These are phyloP conservation scores for Trichoderma semiorbis DNA, from an alignment of 2,329 filamentous ascomycete species.

Conservation along the genomic window DNA sequence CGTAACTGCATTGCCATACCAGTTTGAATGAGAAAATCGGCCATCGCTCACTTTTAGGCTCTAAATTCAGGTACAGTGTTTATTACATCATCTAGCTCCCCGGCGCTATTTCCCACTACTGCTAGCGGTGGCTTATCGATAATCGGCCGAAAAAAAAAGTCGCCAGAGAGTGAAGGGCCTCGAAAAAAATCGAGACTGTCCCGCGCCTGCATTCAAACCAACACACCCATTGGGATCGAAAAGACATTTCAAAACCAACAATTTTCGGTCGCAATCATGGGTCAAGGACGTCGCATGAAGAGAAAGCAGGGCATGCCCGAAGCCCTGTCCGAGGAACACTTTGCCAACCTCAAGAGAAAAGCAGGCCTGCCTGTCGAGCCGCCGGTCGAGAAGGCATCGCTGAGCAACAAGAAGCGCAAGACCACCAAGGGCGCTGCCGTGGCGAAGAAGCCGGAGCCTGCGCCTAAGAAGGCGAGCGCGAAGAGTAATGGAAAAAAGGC, in stretches of 20 bases:
- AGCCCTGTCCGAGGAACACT: slow-evolving; percentile 74
- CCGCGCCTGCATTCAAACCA: background rate
- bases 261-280: slow-evolving; percentile 58
- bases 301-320: slow-evolving; percentile 90
- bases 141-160: slow-evolving; percentile 22
- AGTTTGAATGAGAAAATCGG: background rate
- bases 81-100: slow-evolving; percentile 11
- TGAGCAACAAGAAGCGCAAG: slow-evolving; percentile 63
- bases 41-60: background rate
- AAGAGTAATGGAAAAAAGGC: slow-evolving; percentile 19
- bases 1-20: background rate
- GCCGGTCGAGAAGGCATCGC: slow-evolving; percentile 42
- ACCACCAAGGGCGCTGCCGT: slow-evolving; percentile 31
- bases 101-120: background rate
- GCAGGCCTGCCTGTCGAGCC: slow-evolving; percentile 62
- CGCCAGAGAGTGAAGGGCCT: background rate
- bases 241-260: background rate
- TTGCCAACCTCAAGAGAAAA: slow-evolving; percentile 82
- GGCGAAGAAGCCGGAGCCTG: slow-evolving; percentile 33
- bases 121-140: slow-evolving; percentile 18
- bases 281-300: slow-evolving; percentile 78
- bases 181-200: background rate
- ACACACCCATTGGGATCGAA: slow-evolving; percentile 1
- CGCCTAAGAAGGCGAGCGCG: slow-evolving; percentile 25
- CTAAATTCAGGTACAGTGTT: background rate